A percentile compares a stretch with the other conserved stretches of the same genome.
Conservation (phyloP, 176 grass and related monocot species). For the Thalia dealbata region DNA sequence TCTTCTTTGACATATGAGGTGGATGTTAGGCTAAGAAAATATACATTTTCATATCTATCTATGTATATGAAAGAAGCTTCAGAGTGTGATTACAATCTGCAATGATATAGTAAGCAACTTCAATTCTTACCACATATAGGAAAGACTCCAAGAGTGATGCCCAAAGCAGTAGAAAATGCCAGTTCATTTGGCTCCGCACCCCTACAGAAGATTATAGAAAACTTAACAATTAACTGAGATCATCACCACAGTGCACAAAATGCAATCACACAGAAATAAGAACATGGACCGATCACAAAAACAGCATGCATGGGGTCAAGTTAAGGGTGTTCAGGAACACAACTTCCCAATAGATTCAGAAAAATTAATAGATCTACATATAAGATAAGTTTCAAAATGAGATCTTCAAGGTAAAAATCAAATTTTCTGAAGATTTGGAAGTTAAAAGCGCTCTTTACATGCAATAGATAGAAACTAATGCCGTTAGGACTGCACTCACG, state of each 20-base stretch:
- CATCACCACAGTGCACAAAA: neutral
- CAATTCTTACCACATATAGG: slow-evolving; percentile 40
- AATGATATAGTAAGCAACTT: neutral
- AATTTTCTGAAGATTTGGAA: neutral
- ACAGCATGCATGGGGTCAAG: neutral
- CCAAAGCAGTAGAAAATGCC: slow-evolving; percentile 44
- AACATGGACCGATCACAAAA: neutral
- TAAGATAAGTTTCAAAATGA: neutral
- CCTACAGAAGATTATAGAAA: slow-evolving; percentile 18
- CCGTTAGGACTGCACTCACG: no score
- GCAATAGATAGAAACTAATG: no score
- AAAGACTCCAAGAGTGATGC: slow-evolving; percentile 34
- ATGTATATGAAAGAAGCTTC: neutral
- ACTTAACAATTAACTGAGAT: neutral
- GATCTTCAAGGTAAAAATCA: neutral
- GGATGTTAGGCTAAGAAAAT: no score
- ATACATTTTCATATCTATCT: neutral
- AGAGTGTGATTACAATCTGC: neutral
- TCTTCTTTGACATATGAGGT: no score
- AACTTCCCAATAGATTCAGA: neutral
- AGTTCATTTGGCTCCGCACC: slow-evolving; percentile 44
- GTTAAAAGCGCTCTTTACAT: neutral
- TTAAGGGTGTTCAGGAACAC: neutral
- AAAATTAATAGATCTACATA: neutral
- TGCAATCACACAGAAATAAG: neutral